Evolutionary conservation across 2,329 filamentous ascomycete genomes (phyloP), one percentile per base, ranked within the genome.

Genomic region (Rhynchosporium agropyri): DNA sequence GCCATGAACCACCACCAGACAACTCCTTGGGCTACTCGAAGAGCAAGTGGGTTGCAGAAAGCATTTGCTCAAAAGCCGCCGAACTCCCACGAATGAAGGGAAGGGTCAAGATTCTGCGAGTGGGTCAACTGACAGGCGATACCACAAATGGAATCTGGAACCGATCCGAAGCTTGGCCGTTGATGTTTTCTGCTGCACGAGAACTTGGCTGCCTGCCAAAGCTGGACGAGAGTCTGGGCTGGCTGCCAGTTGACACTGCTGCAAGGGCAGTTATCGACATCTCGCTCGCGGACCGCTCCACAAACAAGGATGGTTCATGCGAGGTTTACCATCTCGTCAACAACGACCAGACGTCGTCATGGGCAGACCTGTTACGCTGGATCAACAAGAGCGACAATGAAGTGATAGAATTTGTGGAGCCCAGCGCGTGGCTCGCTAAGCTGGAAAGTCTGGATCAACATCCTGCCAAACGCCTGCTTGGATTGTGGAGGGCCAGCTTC

Each of bases 1-100:
- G 79, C 1, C 58, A 68, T 1, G 70, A 79, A 31, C 79, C 82
- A 0, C 68, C 71, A 3, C 74, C 79, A 42, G 79, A 81, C 0
- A 79, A 79, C 1, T 70, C 76, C 0, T 74, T 84, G 4, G 84
- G 84, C 4, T 87, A 87, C 67, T 80, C 81, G 1, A 78, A 78
- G 33, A 85, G 82, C 0, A 81, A 84, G 73, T 85, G 83, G 83
- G 81, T 85, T 1, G 83, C 83, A 1, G 84, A 87, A 74, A 76
- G 76, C 20, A 79, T 85, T 9, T 85, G 82, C 65, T 68, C 76
- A 0, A 68, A 74, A 5, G 79, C 79, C 3, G 15, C 70, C 73
- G 20, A 28, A 1, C 13, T 15, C n/a, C 8, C 29, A 51, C 61
- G 72, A 15, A 53, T 57, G 40, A 60, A 54, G 12, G 62, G 62